Base-by-base conservation (phyloP, 192 early-diverging fungal genomes). In the Gryganskiella cystojenkinii region DNA sequence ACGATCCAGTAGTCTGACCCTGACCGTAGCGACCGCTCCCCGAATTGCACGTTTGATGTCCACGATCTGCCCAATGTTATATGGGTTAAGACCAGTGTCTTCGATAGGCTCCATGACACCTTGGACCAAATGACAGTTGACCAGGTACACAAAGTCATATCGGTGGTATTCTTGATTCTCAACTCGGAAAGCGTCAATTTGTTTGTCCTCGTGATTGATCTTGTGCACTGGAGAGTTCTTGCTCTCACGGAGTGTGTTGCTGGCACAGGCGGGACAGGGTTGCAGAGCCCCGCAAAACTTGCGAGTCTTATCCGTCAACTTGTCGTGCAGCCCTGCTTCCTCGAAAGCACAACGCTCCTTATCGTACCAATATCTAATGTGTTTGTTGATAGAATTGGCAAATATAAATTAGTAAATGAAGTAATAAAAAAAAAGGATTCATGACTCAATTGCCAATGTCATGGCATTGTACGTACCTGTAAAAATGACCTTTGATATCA, bases 361-460 rank as follows among this genome's bases (percentile, higher is more conserved):
- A 55, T 90, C 87, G 50, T 90, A 89, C 87, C 84, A 89, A 49
- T 80, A 87, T n/a, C 83, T 79, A n/a, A n/a, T n/a, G n/a, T n/a
- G n/a, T n/a, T n/a, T n/a, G n/a, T n/a, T n/a, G n/a, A n/a, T n/a
- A n/a, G n/a, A n/a, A n/a, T n/a, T n/a, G n/a, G n/a, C n/a, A n/a
- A n/a, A n/a, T n/a, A n/a, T n/a, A n/a, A n/a, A n/a, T n/a, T n/a
- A n/a, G n/a, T n/a, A n/a, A n/a, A n/a, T n/a, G n/a, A n/a, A n/a
- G n/a, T n/a, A n/a, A n/a, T n/a, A n/a, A n/a, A n/a, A n/a, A n/a
- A n/a, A n/a, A n/a, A n/a, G n/a, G n/a, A n/a, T n/a, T n/a, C n/a
- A n/a, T n/a, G n/a, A n/a, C n/a, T n/a, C n/a, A n/a, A n/a, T n/a
- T n/a, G n/a, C n/a, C n/a, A n/a, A n/a, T n/a, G n/a, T n/a, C n/a